Evolutionary conservation across 192 early-diverging fungal genomes (phyloP).

Genomic region (Coemansia sp.): DNA sequence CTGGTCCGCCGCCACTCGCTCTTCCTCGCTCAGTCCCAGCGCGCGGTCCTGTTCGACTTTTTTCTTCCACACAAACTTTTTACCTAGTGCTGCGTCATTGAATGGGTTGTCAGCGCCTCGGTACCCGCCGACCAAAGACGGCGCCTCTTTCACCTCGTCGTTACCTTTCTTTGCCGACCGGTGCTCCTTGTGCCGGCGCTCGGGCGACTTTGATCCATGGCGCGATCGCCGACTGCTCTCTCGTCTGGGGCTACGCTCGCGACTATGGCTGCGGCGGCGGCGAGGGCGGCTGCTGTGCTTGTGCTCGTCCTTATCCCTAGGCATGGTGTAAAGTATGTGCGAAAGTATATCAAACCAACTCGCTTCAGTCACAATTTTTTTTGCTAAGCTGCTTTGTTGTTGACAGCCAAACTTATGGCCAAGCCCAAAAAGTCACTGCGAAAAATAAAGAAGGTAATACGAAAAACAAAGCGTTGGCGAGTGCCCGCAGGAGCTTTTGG

Average conservation of each 20-base stretch:
- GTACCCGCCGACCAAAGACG: constrained; percentile 45
- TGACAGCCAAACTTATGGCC: background rate
- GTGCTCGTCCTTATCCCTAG: constrained; percentile 4
- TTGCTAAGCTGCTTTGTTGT: background rate
- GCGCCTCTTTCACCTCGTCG: background rate
- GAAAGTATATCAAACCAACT: background rate
- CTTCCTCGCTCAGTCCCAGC: constrained; percentile 57
- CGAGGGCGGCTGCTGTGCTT: constrained; percentile 5
- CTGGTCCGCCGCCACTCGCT: constrained; percentile 55
- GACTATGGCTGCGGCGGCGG: background rate
- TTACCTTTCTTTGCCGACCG: background rate
- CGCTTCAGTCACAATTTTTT: background rate
- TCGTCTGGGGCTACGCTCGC: background rate
- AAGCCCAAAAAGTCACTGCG: background rate
- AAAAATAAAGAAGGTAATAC: background rate
- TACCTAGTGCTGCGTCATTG: constrained; percentile 71
- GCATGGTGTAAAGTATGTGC: too few species aligned
- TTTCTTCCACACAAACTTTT: constrained; percentile 94
- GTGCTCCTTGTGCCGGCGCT: background rate
- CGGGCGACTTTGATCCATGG: constrained; percentile 6
- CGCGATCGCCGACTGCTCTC: constrained; percentile 5
- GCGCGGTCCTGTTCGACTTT: constrained; percentile 82
- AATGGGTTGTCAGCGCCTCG: constrained; percentile 76
- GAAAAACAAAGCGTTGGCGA: background rate
- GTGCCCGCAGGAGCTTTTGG: background rate